Base-by-base conservation (phyloP, 345 rosid species). In the Tarenaya hassleriana region DNA sequence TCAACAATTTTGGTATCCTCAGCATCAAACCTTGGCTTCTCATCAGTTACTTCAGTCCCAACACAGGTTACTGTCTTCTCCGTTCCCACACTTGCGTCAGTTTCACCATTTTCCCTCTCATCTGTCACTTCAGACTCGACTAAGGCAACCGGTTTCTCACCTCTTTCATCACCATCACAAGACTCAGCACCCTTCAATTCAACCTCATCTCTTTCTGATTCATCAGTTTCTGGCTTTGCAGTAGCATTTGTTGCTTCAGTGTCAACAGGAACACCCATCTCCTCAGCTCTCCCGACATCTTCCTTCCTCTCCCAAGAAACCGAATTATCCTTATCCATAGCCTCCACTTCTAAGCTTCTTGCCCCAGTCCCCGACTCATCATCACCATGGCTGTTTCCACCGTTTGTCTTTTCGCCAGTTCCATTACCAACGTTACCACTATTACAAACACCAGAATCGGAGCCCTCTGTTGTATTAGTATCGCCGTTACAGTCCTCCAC, bases 381-480 rank as follows among this genome's bases (percentile, higher is more conserved):
- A 35, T n/a, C 13, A 9, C 13, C 13, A 35, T 10, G 29, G 29
- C 5, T 24, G 3, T 24, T 5, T 24, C 29, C 65, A 42, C 6
- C 33, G 38, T 31, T 18, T 7, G 38, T 7, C 33, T 38, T 38
- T 9, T 4, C 33, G 18, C 12, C 52, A 42, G 12, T 17, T 14
- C 0, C 63, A 50, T 11, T 50, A 50, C 34, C 61, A 2, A 24
- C 29, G 5, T 24, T 5, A 24, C 29, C 5, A 24, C 29, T 24
- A 57, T 46, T 52, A n/a, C 15, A 49, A 48, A 60, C 52, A 14
- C 39, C 19, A 41, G 38, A 35, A 47, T 56, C 58, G 20, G 15
- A 41, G 43, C 17, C 58, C 6, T 17, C 52, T 34, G 34, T 16
- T 4, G 52, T 11, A 1, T 16, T 14, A 3, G 38, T 32, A 46